Percentiles rank a stretch among this genome's conserved stretches.
Evolutionary conservation across 2,329 filamentous ascomycete species (phyloP).

Genomic region (Metarhizium anisopliae): DNA sequence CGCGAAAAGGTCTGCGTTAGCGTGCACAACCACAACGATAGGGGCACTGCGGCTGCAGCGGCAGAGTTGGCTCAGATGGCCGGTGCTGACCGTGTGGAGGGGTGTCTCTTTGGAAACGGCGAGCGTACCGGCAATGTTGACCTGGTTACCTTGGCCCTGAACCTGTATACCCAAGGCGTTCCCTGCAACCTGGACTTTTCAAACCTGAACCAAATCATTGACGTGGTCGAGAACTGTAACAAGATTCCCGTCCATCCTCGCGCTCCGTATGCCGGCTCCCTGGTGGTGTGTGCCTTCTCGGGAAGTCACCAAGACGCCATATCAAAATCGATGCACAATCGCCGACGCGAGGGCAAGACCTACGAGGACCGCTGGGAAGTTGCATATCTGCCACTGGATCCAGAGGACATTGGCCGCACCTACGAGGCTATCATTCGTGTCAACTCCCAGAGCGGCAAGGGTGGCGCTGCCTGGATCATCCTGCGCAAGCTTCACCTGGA

Average conservation of each 20-base stretch:
- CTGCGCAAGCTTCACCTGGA: constrained; percentile 83
- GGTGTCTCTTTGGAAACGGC: constrained; percentile 79
- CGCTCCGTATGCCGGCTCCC: constrained; percentile 80
- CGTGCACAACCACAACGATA: constrained; percentile 90
- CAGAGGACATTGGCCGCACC: constrained; percentile 86
- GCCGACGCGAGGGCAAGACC: constrained; percentile 49
- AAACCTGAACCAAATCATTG: constrained; percentile 76
- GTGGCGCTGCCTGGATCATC: constrained; percentile 90
- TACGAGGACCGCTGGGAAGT: constrained; percentile 70
- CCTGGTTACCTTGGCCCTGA: constrained; percentile 82
- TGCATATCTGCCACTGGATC: constrained; percentile 88
- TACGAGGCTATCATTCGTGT: constrained; percentile 97
- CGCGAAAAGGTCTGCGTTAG: constrained; percentile 82
- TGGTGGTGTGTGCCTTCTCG: constrained; percentile 88
- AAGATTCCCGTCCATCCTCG: constrained; percentile 90
- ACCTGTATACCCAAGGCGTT: constrained; percentile 91
- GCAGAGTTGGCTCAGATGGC: constrained; percentile 95
- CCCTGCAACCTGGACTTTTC: constrained; percentile 84
- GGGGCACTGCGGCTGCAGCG: constrained; percentile 65
- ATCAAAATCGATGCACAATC: constrained; percentile 76
- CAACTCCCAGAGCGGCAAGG: constrained; percentile 94
- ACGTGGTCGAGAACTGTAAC: constrained; percentile 83
- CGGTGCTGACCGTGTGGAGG: constrained; percentile 87
- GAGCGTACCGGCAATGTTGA: constrained; percentile 95
- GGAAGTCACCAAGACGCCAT: constrained; percentile 94